Conservation (phyloP, 2,329 filamentous ascomycete genomes). For the Neopestalotiopsis sp. region DNA sequence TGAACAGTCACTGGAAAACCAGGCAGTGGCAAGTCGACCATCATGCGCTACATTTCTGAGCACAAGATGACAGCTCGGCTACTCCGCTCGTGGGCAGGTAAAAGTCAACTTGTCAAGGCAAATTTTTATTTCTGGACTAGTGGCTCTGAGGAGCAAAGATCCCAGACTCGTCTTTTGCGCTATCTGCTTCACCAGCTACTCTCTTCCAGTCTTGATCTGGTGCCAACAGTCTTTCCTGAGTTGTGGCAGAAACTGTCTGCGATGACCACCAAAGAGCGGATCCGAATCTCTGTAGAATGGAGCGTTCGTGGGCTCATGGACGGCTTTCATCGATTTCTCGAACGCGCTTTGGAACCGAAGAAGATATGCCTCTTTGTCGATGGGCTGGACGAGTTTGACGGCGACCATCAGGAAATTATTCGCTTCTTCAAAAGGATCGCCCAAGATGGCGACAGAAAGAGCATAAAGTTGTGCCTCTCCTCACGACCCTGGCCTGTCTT, state of each 20-base stretch:
- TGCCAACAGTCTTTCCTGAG: slow-evolving; percentile 32
- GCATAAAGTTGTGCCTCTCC: slow-evolving; percentile 33
- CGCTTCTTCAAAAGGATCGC: slow-evolving; percentile 26
- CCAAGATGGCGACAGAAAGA: slow-evolving; percentile 22
- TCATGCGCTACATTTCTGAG: slow-evolving; percentile 45
- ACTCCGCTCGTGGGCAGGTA: slow-evolving; percentile 34
- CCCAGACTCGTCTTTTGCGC: slow-evolving; percentile 42
- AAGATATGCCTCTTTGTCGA: slow-evolving; percentile 34
- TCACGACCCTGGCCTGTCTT: slow-evolving; percentile 36
- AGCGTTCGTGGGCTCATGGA: slow-evolving; percentile 34
- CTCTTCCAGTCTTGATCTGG: slow-evolving; percentile 29
- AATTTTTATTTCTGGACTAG: slow-evolving; percentile 53
- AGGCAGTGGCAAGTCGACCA: slow-evolving; percentile 52
- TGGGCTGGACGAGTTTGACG: slow-evolving; percentile 32
- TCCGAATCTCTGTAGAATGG: slow-evolving; percentile 38
- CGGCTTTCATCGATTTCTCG: slow-evolving; percentile 31
- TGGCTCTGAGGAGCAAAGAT: slow-evolving; percentile 43
- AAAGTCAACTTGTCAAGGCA: slow-evolving; percentile 36
- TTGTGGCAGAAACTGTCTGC: slow-evolving; percentile 34
- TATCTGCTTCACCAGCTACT: slow-evolving; percentile 44
- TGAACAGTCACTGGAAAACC: slow-evolving; percentile 43
- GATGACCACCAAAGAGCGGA: slow-evolving; percentile 37
- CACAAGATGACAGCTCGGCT: slow-evolving; percentile 24
- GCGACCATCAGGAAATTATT: slow-evolving; percentile 32
- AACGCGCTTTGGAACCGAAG: slow-evolving; percentile 22